A percentile compares a stretch with the other conserved stretches of the same genome.
These are phyloP conservation scores for Coemansia sp. DNA, from an alignment of 192 early-diverging fungal species.

Conservation along the genomic window DNA sequence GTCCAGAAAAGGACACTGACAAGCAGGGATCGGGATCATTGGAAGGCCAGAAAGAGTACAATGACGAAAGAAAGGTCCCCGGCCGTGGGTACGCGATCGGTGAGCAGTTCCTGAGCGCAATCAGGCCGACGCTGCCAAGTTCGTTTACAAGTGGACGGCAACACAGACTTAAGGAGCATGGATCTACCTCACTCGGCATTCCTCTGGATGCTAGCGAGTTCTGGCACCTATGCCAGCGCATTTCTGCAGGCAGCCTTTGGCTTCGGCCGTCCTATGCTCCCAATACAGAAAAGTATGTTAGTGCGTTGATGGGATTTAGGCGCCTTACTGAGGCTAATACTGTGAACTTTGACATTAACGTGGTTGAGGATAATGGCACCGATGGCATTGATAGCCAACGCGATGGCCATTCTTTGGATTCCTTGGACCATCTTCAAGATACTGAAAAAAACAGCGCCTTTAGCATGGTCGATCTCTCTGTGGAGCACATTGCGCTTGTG, in stretches of 20 bases:
- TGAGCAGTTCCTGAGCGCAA: conserved; percentile 27
- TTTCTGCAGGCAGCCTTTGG: conserved; percentile 32
- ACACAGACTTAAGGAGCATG: neutral
- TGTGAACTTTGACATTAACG: conserved; percentile 7
- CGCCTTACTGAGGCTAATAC: neutral
- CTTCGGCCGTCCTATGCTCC: conserved; percentile 24
- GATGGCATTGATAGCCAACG: neutral
- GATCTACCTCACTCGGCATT: neutral
- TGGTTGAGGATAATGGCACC: neutral
- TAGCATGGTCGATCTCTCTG: neutral
- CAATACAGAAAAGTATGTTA: neutral
- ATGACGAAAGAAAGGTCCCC: conserved; percentile 29
- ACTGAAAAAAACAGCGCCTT: neutral
- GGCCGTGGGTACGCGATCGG: conserved; percentile 37
- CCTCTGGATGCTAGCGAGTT: conserved; percentile 16
- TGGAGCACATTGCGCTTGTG: conserved; percentile 14
- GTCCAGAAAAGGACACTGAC: neutral
- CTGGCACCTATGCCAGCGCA: conserved; percentile 12
- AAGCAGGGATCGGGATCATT: neutral
- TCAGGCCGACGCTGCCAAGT: conserved; percentile 21
- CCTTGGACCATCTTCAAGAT: too few species aligned
- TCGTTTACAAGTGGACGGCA: neutral
- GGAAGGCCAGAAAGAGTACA: neutral
- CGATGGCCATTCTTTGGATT: neutral
- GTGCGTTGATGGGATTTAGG: conserved; percentile 24